Evolutionary conservation across 75 land plant genomes (phyloP).

Genomic region (Isoetes taiwanensis): DNA sequence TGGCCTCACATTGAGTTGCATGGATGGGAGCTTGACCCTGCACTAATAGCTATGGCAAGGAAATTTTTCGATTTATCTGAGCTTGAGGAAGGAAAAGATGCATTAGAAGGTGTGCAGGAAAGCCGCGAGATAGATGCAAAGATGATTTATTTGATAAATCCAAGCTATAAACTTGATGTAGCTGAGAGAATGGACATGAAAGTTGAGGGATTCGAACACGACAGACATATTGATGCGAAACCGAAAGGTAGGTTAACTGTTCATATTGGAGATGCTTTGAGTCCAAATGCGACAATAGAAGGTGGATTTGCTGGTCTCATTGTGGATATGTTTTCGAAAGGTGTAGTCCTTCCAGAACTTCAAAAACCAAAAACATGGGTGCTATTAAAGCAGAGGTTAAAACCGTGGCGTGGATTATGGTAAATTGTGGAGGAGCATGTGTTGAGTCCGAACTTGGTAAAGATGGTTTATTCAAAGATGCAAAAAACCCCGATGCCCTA

Average conservation of each 20-base stretch:
- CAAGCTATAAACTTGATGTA: too few relatives aligned
- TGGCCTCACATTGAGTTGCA: slow-evolving; percentile 45
- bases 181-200: too few relatives aligned
- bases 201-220: slow-evolving; percentile 10
- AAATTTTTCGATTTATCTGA: slow-evolving; percentile 45
- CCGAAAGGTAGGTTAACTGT: slow-evolving; percentile 36
- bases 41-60: slow-evolving; percentile 48
- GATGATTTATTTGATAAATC: too few relatives aligned
- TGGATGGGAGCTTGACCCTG: slow-evolving; percentile 79
- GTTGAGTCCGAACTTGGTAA: slow-evolving; percentile 84
- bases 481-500: slow-evolving; percentile 51
- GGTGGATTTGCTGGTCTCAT: slow-evolving; percentile 69
- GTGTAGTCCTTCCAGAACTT: slow-evolving; percentile 51
- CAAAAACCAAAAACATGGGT: slow-evolving; percentile 50
- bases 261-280: slow-evolving; percentile 53
- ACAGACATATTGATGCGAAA: too few relatives aligned
- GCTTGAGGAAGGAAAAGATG: slow-evolving; percentile 29
- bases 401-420: slow-evolving; percentile 74
- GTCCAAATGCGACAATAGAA: slow-evolving; percentile 14
- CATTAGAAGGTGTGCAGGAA: neutral
- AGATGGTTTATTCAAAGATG: slow-evolving; percentile 48
- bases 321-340: slow-evolving; percentile 61
- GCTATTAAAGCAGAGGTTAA: slow-evolving; percentile 32
- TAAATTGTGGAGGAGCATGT: slow-evolving; percentile 82
- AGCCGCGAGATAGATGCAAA: too few relatives aligned